Evolutionary conservation across 257 asterid genomes (phyloP).

Genomic region (Nicotiana attenuata): DNA sequence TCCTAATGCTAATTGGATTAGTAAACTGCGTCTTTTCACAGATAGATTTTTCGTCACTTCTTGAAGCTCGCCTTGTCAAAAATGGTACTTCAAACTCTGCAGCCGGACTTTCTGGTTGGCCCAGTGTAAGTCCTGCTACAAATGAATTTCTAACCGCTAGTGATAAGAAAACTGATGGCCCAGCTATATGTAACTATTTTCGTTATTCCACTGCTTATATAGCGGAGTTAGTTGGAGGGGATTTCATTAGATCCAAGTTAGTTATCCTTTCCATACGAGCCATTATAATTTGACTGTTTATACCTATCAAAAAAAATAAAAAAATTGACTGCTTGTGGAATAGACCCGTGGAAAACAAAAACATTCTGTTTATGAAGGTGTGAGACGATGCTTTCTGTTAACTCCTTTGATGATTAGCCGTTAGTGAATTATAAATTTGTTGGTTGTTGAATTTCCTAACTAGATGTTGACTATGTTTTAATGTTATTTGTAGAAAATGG

Average conservation of each 20-base stretch:
- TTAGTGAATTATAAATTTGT: background rate
- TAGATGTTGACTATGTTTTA: background rate
- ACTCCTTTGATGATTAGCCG: background rate
- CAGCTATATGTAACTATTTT: background rate
- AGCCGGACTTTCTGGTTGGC: background rate
- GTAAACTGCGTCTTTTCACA: background rate
- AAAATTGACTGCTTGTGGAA: background rate
- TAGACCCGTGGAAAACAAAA: background rate
- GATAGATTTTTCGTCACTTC: background rate
- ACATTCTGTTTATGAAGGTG: background rate
- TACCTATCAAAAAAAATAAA: no score
- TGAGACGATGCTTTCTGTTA: background rate
- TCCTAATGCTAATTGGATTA: background rate
- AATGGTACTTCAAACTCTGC: background rate
- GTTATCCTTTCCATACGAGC: background rate
- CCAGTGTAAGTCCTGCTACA: background rate
- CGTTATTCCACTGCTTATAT: background rate
- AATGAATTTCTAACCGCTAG: background rate
- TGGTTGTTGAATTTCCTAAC: background rate
- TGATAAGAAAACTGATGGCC: background rate
- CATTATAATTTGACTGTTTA: background rate
- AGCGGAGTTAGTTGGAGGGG: background rate
- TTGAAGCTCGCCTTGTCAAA: background rate
- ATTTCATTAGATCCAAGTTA: background rate
- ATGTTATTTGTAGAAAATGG: constrained; percentile 29